A percentile compares a stretch with the other conserved stretches of the same genome.
These are phyloP conservation scores for Sporothrix phasma DNA, from an alignment of 2,329 filamentous ascomycete species.

Conservation along the genomic window DNA sequence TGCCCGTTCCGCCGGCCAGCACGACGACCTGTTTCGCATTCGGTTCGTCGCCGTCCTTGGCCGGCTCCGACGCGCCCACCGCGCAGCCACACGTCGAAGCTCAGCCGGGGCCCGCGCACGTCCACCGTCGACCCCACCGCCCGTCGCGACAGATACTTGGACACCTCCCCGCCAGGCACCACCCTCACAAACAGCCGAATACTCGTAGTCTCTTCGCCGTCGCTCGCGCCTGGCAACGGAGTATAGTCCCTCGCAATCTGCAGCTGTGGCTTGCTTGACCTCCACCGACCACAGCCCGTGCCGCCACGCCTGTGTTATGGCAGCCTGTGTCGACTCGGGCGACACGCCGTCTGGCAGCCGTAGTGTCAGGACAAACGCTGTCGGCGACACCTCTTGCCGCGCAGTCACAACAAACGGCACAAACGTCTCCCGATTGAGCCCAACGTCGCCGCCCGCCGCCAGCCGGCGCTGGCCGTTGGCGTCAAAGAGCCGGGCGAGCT, in stretches of 20 bases:
- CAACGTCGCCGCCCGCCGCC: neutral
- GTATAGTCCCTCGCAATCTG: conserved; percentile 91
- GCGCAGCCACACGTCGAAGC: conserved; percentile 44
- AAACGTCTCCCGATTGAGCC: conserved; percentile 51
- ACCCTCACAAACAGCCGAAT: conserved; percentile 70
- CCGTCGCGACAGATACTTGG: conserved; percentile 63
- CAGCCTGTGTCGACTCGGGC: conserved; percentile 16
- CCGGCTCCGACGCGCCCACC: conserved; percentile 23
- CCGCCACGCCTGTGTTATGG: conserved; percentile 37
- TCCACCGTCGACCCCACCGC: conserved; percentile 55
- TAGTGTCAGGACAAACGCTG: conserved; percentile 60
- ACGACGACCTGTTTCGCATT: conserved; percentile 62
- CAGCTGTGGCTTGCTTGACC: conserved; percentile 85
- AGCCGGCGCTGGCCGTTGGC: neutral
- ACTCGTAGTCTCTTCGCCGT: conserved; percentile 21
- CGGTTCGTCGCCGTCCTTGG: neutral
- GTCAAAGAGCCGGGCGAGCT: neutral
- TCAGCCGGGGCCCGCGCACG: conserved; percentile 67
- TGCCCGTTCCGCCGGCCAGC: conserved; percentile 83
- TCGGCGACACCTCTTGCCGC: conserved; percentile 54
- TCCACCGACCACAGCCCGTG: conserved; percentile 78
- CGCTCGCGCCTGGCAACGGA: conserved; percentile 50
- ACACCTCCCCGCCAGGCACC: conserved; percentile 74
- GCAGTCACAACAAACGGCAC: conserved; percentile 54
- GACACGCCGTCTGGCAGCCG: conserved; percentile 27